phyloP scores from a whole-genome alignment of 345 rosid species.

The Populus alba region DNA sequence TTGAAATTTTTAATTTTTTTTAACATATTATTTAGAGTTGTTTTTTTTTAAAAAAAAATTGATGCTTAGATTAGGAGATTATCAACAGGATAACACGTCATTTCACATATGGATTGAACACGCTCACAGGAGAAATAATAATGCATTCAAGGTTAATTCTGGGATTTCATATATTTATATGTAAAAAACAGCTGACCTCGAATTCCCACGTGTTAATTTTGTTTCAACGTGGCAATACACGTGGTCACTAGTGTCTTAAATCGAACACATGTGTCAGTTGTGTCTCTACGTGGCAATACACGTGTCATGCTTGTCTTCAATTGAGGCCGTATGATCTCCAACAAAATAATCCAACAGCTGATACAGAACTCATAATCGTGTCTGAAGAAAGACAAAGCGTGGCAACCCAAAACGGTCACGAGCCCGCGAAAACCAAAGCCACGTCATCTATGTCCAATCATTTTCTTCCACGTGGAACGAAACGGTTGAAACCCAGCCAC shows the following conservation, averaged over 20 bases:
- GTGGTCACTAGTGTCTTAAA: neutral
- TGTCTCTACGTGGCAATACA: neutral
- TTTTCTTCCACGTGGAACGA: neutral
- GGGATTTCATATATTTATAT: neutral
- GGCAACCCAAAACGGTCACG: constrained; percentile 28
- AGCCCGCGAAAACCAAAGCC: constrained; percentile 23
- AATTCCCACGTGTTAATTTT: neutral
- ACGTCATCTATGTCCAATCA: constrained; percentile 24
- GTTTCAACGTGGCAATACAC: neutral
- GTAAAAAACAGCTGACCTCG: neutral
- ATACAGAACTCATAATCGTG: constrained; percentile 18
- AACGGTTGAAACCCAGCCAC: neutral
- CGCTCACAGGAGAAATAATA: neutral
- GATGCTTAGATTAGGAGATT: too few species aligned
- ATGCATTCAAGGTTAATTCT: neutral
- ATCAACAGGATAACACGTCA: neutral
- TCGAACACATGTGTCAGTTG: too few species aligned
- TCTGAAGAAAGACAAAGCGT: constrained; percentile 23
- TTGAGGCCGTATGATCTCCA: constrained; percentile 1
- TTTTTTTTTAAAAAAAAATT: too few species aligned
- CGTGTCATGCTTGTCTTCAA: constrained; percentile 9
- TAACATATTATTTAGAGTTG: too few species aligned
- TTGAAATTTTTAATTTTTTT: too few species aligned
- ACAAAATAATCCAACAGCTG: neutral
- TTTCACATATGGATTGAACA: neutral